phyloP scores from a whole-genome alignment of 208 protist species.

The Willaertia magna region DNA sequence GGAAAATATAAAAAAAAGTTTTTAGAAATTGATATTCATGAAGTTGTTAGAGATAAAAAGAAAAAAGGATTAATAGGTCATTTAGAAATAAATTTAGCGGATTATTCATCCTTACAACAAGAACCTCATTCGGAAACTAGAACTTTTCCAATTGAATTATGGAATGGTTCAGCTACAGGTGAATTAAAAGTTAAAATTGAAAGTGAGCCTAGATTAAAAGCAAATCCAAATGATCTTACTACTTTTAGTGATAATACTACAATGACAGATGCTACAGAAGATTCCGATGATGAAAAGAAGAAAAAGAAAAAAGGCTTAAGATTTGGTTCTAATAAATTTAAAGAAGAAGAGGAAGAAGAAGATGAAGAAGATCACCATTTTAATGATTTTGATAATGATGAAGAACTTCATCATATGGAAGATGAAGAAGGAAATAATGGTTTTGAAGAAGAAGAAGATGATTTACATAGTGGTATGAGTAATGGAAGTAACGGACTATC shows the following conservation, averaged over 20 bases:
- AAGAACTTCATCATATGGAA: background rate
- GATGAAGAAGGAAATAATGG: background rate
- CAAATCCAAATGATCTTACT: background rate
- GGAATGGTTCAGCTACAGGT: background rate
- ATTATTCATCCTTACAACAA: background rate
- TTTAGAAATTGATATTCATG: background rate
- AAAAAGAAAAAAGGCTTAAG: background rate
- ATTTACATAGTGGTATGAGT: background rate
- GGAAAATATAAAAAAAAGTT: conserved; percentile 9
- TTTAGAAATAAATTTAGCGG: background rate
- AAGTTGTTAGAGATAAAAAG: background rate
- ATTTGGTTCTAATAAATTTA: background rate
- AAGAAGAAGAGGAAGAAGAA: background rate
- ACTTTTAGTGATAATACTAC: background rate
- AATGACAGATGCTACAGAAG: background rate
- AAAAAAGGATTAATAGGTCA: background rate
- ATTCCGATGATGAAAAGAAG: background rate
- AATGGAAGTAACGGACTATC: background rate
- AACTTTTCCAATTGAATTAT: background rate
- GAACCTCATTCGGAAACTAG: background rate
- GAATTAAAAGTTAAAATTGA: background rate
- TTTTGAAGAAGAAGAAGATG: background rate
- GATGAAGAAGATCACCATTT: background rate
- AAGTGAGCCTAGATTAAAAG: background rate
- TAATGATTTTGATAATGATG: background rate